phyloP scores from a whole-genome alignment of 768 basidiomycete species.

The Goffeauzyma gilvescens region DNA sequence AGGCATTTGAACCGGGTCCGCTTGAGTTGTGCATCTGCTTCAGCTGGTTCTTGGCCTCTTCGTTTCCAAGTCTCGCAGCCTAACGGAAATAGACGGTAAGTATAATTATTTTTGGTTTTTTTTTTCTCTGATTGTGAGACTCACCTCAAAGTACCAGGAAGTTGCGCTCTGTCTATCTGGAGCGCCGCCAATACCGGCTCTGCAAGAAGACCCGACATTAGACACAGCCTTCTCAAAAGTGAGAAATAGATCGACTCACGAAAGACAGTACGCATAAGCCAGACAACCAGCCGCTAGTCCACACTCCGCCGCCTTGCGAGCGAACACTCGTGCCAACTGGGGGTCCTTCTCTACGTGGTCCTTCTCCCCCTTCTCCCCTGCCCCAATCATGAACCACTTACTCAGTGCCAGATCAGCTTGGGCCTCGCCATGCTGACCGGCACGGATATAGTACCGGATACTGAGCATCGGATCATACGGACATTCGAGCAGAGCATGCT shows the following conservation, averaged over 20 bases:
- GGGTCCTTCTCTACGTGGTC: too few relatives aligned
- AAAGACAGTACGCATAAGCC: slow-evolving; percentile 86
- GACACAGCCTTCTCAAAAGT: not conserved
- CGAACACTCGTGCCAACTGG: slow-evolving; percentile 64
- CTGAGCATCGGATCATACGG: slow-evolving; percentile 71
- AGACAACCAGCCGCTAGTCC: slow-evolving; percentile 70
- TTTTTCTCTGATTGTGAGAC: slow-evolving; percentile 7
- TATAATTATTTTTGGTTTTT: not conserved
- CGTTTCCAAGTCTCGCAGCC: slow-evolving; percentile 60
- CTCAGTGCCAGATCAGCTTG: slow-evolving; percentile 93
- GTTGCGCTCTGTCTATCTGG: slow-evolving; percentile 40
- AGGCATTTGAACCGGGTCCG: slow-evolving; percentile 59
- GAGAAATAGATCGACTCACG: slow-evolving; percentile 31
- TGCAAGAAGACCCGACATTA: not conserved
- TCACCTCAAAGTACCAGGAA: slow-evolving; percentile 56
- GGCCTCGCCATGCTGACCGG: slow-evolving; percentile 59
- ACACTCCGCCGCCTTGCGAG: slow-evolving; percentile 51
- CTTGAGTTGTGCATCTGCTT: slow-evolving; percentile 46
- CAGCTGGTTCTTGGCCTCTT: slow-evolving; percentile 59
- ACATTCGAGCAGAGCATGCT: slow-evolving; percentile 69
- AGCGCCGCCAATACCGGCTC: slow-evolving; percentile 60
- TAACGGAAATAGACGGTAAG: slow-evolving; percentile 20
- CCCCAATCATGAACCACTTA: slow-evolving; percentile 93
- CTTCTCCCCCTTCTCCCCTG: slow-evolving; percentile 41
- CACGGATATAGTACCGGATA: slow-evolving; percentile 62